Percentiles rank a stretch among this genome's conserved stretches.
Evolutionary conservation across 306 rosid species (phyloP).

Genomic region (Quercus wislizeni): DNA sequence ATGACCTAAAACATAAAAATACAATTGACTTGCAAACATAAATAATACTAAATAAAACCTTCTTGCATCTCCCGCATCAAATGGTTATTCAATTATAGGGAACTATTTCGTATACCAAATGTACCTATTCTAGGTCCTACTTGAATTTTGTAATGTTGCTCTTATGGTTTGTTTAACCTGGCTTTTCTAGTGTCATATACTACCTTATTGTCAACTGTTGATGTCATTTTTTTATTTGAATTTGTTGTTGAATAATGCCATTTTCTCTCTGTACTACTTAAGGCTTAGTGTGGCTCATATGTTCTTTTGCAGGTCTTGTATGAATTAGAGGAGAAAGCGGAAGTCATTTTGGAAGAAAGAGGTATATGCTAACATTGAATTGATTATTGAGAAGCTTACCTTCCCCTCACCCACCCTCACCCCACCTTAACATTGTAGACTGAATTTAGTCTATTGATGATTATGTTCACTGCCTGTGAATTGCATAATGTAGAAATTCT

Average conservation of each 20-base stretch:
- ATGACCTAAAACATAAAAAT: no score
- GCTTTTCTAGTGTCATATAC: neutral
- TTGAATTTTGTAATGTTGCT: neutral
- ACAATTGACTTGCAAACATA: no score
- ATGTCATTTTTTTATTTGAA: neutral
- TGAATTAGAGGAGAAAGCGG: conserved; percentile 92
- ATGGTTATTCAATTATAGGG: neutral
- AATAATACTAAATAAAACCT: no score
- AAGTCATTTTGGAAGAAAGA: conserved; percentile 82
- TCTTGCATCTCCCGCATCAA: no score
- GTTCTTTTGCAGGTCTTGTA: conserved; percentile 58
- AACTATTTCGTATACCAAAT: neutral
- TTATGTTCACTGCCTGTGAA: neutral
- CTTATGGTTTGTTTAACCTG: neutral
- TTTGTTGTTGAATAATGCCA: neutral
- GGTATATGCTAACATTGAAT: conserved; percentile 41
- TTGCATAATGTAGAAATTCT: neutral
- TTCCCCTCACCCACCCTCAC: no score
- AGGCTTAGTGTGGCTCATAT: conserved; percentile 8
- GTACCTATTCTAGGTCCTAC: neutral
- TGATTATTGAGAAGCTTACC: conserved; percentile 11
- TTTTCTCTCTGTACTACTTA: neutral
- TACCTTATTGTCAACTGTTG: neutral
- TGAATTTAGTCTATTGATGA: neutral
- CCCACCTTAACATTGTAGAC: no score